Evolutionary conservation across 140 eudicot genomes (phyloP).

Genomic region (Flaveria floridana): DNA sequence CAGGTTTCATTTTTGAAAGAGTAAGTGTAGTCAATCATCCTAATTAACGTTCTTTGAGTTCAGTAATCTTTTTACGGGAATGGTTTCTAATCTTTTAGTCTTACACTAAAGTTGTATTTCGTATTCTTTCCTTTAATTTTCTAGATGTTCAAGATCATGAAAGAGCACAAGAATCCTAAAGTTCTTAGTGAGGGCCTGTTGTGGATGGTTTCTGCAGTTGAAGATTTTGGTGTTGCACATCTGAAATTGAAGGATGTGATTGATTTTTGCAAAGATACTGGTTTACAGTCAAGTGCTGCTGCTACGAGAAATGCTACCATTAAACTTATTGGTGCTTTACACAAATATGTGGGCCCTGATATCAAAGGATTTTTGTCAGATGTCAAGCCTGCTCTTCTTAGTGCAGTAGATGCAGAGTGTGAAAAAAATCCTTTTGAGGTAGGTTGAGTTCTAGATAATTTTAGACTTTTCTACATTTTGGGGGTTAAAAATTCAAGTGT

Average conservation of each 20-base stretch:
- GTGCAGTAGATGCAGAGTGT: constrained; percentile 93
- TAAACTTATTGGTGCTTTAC: constrained; percentile 80
- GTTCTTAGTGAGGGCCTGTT: constrained; percentile 94
- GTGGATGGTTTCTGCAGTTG: constrained; percentile 98
- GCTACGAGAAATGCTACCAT: constrained; percentile 95
- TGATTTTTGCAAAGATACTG: constrained; percentile 98
- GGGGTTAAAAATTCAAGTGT: constrained; percentile 2
- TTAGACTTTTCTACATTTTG: background rate
- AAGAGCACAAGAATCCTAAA: constrained; percentile 98
- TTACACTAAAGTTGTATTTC: constrained; percentile 8
- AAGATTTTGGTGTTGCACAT: constrained; percentile 80
- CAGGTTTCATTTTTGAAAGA: constrained; percentile 91
- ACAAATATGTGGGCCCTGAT: constrained; percentile 94
- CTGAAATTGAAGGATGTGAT: constrained; percentile 90
- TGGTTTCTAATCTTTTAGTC: background rate
- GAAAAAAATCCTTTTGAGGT: constrained; percentile 98
- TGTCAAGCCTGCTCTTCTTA: constrained; percentile 98
- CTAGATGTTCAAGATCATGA: constrained; percentile 90
- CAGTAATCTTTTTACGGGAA: background rate
- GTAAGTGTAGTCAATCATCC: constrained; percentile 42
- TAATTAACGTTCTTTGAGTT: background rate
- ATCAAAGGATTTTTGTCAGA: constrained; percentile 84
- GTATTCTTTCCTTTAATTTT: constrained; percentile 6
- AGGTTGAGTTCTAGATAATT: constrained; percentile 6
- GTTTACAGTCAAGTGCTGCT: constrained; percentile 96